Conservation (phyloP, 2,329 filamentous ascomycete genomes). For the Alternaria sp. region DNA sequence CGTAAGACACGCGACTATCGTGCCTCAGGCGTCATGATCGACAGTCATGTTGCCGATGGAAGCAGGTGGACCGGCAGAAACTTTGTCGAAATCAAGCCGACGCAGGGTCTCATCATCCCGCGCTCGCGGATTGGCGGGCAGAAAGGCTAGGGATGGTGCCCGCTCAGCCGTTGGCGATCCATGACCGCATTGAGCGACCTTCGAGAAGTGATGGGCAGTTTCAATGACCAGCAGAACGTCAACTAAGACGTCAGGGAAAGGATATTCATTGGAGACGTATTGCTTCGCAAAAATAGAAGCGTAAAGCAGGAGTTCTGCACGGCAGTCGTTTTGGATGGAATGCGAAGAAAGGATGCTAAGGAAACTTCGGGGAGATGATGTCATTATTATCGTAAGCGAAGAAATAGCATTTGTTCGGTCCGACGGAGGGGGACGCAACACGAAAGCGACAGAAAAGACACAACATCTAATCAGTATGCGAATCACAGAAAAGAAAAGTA, state of each 20-base stretch:
- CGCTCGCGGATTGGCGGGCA: slow-evolving; percentile 28
- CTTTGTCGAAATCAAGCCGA: slow-evolving; percentile 33
- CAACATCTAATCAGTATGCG: neutral
- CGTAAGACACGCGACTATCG: slow-evolving; percentile 13
- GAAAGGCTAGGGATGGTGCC: slow-evolving; percentile 27
- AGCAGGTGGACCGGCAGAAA: slow-evolving; percentile 33
- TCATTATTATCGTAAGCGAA: slow-evolving; percentile 32
- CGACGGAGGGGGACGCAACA: slow-evolving; percentile 8
- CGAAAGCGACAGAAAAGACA: neutral
- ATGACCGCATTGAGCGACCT: slow-evolving; percentile 28
- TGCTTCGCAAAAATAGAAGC: slow-evolving; percentile 30
- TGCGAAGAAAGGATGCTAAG: slow-evolving; percentile 8
- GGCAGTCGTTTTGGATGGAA: slow-evolving; percentile 20
- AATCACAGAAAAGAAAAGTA: neutral
- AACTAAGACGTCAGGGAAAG: slow-evolving; percentile 19
- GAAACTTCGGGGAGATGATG: slow-evolving; percentile 27
- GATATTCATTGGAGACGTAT: slow-evolving; percentile 21
- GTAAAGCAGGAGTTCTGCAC: slow-evolving; percentile 27
- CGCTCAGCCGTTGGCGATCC: slow-evolving; percentile 32
- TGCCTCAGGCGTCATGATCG: slow-evolving; percentile 47
- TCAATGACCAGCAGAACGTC: slow-evolving; percentile 23
- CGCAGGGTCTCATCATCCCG: slow-evolving; percentile 38
- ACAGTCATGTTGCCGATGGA: slow-evolving; percentile 20
- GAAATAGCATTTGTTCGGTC: slow-evolving; percentile 14
- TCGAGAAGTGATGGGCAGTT: slow-evolving; percentile 25